Percentiles rank a stretch among this genome's conserved stretches.
Conservation (phyloP, 805 yeast genomes). For the Sugiyamaella smithiae region DNA sequence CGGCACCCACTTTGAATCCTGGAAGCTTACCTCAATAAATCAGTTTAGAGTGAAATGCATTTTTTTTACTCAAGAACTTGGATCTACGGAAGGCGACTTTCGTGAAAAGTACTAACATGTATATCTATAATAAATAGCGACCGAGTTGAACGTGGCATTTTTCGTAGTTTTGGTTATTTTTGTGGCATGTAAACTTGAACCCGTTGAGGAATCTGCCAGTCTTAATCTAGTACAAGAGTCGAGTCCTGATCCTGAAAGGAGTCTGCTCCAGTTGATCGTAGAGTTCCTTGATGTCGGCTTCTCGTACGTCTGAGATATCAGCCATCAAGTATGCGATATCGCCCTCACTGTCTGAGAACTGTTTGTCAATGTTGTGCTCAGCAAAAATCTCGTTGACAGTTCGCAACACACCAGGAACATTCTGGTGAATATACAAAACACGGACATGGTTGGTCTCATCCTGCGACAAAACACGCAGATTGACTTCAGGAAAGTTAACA, state of each 20-base stretch:
- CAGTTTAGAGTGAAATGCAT: too few relatives aligned
- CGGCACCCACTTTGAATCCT: slow-evolving; percentile 18
- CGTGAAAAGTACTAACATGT: too few relatives aligned
- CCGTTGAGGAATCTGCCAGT: slow-evolving; percentile 9
- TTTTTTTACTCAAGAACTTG: too few relatives aligned
- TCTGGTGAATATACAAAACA: slow-evolving; percentile 92
- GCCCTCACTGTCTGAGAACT: slow-evolving; percentile 95
- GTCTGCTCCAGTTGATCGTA: slow-evolving; percentile 85
- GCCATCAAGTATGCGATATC: slow-evolving; percentile 98
- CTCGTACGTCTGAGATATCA: slow-evolving; percentile 83
- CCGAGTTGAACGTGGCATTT: slow-evolving; percentile 12
- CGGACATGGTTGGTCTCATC: slow-evolving; percentile 81
- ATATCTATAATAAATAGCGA: slow-evolving; percentile 11
- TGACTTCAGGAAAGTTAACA: slow-evolving; percentile 98
- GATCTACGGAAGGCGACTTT: too few relatives aligned
- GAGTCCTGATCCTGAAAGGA: slow-evolving; percentile 84
- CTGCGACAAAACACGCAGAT: slow-evolving; percentile 83
- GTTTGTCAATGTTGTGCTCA: slow-evolving; percentile 94
- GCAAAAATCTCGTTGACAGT: slow-evolving; percentile 95
- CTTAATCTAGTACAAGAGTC: slow-evolving; percentile 69
- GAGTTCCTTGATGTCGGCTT: slow-evolving; percentile 76
- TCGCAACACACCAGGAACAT: slow-evolving; percentile 97
- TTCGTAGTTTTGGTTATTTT: background rate
- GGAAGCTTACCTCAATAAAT: slow-evolving; percentile 3
- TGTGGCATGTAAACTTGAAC: too few relatives aligned